Evolutionary conservation across 805 yeast genomes (phyloP).

Genomic region (Zygosaccharomyces pseudorouxii): DNA sequence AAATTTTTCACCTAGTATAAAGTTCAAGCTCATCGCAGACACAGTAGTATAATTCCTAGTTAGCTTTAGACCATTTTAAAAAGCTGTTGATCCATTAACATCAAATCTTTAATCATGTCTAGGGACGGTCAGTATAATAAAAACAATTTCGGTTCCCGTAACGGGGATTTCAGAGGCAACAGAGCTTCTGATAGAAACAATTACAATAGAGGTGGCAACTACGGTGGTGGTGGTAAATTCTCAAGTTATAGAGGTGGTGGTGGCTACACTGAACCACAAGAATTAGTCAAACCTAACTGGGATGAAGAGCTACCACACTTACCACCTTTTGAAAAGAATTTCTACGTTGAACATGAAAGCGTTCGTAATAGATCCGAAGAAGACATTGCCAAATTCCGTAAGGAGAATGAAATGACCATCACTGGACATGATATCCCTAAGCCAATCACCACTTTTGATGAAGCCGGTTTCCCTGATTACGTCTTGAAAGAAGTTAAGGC

Average conservation of each 20-base stretch:
- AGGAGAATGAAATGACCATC: constrained; percentile 78
- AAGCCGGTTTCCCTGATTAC: constrained; percentile 96
- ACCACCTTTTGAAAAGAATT: constrained; percentile 92
- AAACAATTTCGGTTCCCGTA: constrained; percentile 38
- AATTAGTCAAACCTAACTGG: constrained; percentile 65
- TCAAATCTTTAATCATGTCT: constrained; percentile 6
- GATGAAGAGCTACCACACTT: constrained; percentile 54
- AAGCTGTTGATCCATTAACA: background rate
- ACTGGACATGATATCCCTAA: constrained; percentile 84
- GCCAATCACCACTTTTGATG: constrained; percentile 89
- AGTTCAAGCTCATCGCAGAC: constrained; percentile 4
- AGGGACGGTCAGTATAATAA: constrained; percentile 38
- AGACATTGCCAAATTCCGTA: constrained; percentile 74
- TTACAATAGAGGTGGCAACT: constrained; percentile 37
- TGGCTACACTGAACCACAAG: constrained; percentile 31
- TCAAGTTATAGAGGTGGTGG: constrained; percentile 11
- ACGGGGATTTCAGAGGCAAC: constrained; percentile 40
- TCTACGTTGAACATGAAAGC: constrained; percentile 77
- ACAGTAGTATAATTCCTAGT: background rate
- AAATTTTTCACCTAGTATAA: constrained; percentile 1
- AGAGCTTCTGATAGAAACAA: constrained; percentile 37
- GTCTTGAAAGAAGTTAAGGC: constrained; percentile 83
- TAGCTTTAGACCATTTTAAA: background rate
- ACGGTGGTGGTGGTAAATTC: constrained; percentile 38
- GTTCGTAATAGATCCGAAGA: constrained; percentile 71